Evolutionary conservation across 371 early-diverging fungal species (phyloP).

Genomic region (Rhizopus arrhizus): DNA sequence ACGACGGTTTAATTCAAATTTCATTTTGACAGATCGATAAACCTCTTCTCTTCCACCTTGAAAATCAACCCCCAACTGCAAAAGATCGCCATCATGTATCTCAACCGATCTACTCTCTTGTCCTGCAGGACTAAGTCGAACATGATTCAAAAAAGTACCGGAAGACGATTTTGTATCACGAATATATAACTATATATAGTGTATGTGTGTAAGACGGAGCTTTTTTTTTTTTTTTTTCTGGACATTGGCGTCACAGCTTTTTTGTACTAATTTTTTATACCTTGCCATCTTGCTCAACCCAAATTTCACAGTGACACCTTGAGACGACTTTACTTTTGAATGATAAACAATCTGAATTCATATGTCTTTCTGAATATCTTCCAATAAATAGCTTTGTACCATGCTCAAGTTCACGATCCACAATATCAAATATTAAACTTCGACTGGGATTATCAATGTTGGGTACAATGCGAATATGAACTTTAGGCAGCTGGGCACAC

Average conservation of each 20-base stretch:
- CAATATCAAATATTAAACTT: constrained; percentile 76
- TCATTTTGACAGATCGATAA: constrained; percentile 74
- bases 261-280: constrained; percentile 31
- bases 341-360: constrained; percentile 64
- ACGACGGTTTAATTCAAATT: constrained; percentile 71
- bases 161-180: constrained; percentile 94
- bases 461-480: constrained; percentile 74
- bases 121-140: constrained; percentile 84
- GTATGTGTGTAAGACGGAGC: not conserved
- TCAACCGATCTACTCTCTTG: constrained; percentile 83
- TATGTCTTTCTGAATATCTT: constrained; percentile 69
- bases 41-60: constrained; percentile 83
- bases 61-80: constrained; percentile 96
- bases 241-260: not conserved
- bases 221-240: constrained; percentile 2
- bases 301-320: constrained; percentile 91
- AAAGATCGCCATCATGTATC: constrained; percentile 89
- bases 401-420: constrained; percentile 74
- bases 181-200: constrained; percentile 70
- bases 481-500: constrained; percentile 4
- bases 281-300: constrained; percentile 74
- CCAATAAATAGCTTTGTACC: constrained; percentile 71
- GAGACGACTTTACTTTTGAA: constrained; percentile 96
- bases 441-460: constrained; percentile 67
- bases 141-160: constrained; percentile 96